A percentile compares a stretch with the other conserved stretches of the same genome.
These are phyloP conservation scores for Cutaneotrichosporon dermatis DNA, from an alignment of 1,284 basidiomycete species.

Conservation along the genomic window DNA sequence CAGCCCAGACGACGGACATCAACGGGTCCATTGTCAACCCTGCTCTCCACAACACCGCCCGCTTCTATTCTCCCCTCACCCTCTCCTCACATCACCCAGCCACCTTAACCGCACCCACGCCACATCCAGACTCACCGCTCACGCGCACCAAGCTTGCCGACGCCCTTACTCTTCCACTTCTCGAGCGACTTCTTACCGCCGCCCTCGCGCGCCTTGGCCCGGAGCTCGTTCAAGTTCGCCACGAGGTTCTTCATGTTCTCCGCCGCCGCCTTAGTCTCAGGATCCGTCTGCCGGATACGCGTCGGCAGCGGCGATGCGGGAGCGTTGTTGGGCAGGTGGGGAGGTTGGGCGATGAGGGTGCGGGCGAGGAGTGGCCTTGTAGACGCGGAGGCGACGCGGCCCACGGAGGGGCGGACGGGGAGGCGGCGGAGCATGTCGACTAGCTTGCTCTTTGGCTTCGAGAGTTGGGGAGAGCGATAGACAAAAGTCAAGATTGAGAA, in stretches of 20 bases:
- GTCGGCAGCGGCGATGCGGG: constrained; percentile 34
- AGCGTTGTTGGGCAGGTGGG: constrained; percentile 25
- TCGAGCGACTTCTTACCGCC: constrained; percentile 63
- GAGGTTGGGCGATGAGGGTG: constrained; percentile 40
- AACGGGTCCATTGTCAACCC: too few relatives aligned
- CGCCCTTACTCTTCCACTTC: constrained; percentile 61
- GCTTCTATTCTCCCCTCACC: too few relatives aligned
- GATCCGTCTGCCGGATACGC: constrained; percentile 19
- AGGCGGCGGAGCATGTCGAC: constrained; percentile 4
- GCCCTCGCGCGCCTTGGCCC: constrained; percentile 50
- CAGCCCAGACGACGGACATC: too few relatives aligned
- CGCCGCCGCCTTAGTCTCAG: constrained; percentile 29
- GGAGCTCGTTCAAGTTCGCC: constrained; percentile 45
- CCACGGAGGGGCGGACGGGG: background rate
- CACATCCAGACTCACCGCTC: constrained; percentile 60
- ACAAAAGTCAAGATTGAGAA: background rate
- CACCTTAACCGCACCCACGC: background rate
- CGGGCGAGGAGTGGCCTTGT: constrained; percentile 14
- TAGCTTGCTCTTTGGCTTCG: too few relatives aligned
- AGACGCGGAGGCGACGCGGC: background rate
- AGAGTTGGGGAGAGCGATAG: background rate
- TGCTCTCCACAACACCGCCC: too few relatives aligned
- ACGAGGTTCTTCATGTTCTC: constrained; percentile 29
- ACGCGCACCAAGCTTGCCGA: constrained; percentile 79
- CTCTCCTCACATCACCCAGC: too few relatives aligned